Evolutionary conservation across 177 flowering plant species (phyloP).

Genomic region (Telopea speciosissima): DNA sequence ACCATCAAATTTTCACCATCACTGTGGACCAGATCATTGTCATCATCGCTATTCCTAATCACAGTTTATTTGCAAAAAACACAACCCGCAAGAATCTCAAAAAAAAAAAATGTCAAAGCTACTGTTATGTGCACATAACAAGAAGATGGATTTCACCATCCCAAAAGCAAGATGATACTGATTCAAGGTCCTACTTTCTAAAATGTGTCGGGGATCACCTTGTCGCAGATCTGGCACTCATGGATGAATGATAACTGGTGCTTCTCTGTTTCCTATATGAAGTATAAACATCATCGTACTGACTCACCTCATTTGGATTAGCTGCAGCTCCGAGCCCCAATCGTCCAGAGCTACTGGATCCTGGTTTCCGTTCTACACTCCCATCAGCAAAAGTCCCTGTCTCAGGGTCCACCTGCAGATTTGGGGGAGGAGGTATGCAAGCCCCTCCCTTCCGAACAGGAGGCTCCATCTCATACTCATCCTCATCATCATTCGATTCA

Average conservation of each 20-base stretch:
- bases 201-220: slow-evolving; percentile 11
- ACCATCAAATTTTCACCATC: too few species aligned
- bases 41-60: too few species aligned
- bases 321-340: slow-evolving; percentile 92
- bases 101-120: not conserved
- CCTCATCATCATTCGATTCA: slow-evolving; percentile 46
- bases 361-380: slow-evolving; percentile 60
- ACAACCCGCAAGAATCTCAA: not conserved
- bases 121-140: not conserved
- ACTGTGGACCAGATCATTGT: too few species aligned
- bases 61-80: not conserved
- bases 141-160: not conserved
- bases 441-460: slow-evolving; percentile 91
- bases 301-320: slow-evolving; percentile 81
- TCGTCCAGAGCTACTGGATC: slow-evolving; percentile 63
- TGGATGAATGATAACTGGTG: slow-evolving; percentile 82
- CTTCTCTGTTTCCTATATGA: slow-evolving; percentile 94
- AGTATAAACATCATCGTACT: slow-evolving; percentile 91
- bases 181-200: not conserved
- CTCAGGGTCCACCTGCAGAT: slow-evolving; percentile 76
- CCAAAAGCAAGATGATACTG: not conserved
- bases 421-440: slow-evolving; percentile 90
- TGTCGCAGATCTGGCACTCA: slow-evolving; percentile 82
- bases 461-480: slow-evolving; percentile 65
- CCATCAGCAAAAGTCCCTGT: slow-evolving; percentile 77